Conservation (phyloP, 1,284 basidiomycete genomes). For the Naganishia liquefaciens region DNA sequence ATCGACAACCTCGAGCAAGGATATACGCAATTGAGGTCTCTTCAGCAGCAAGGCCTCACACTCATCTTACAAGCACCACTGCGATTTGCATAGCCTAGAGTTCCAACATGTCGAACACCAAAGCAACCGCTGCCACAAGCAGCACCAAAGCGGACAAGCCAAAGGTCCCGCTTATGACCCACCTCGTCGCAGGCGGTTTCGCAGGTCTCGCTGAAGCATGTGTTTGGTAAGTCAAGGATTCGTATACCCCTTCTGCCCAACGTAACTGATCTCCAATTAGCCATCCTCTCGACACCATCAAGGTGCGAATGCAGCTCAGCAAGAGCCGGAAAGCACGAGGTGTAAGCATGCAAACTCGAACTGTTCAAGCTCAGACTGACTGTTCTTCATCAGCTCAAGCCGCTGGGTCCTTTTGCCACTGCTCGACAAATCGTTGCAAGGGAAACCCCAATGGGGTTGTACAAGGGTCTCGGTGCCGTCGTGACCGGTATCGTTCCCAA, state of each 20-base stretch:
- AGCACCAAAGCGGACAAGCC: slow-evolving; percentile 37
- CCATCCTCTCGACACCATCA: slow-evolving; percentile 86
- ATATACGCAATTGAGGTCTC: too few species aligned
- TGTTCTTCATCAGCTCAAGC: slow-evolving; percentile 70
- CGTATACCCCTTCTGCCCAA: neutral
- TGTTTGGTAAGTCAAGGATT: slow-evolving; percentile 58
- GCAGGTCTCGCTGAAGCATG: slow-evolving; percentile 85
- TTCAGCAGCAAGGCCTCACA: too few species aligned
- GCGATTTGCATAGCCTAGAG: too few species aligned
- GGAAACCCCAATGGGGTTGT: slow-evolving; percentile 92
- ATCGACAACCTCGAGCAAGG: too few species aligned
- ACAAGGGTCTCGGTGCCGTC: slow-evolving; percentile 98
- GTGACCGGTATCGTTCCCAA: slow-evolving; percentile 97
- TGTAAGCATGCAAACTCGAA: slow-evolving; percentile 58
- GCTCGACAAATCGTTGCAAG: slow-evolving; percentile 83
- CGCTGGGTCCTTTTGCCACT: slow-evolving; percentile 90
- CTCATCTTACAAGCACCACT: too few species aligned
- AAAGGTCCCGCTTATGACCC: slow-evolving; percentile 71
- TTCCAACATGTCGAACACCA: slow-evolving; percentile 13
- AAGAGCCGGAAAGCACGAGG: slow-evolving; percentile 73
- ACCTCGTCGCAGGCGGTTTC: slow-evolving; percentile 86
- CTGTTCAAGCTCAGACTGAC: neutral
- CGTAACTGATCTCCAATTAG: slow-evolving; percentile 35
- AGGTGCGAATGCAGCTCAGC: slow-evolving; percentile 97
- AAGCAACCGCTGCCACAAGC: slow-evolving; percentile 7